Evolutionary conservation across 805 yeast genomes (phyloP), one percentile per base, ranked within the genome.

Genomic region (Cyberlindnera meyerae): DNA sequence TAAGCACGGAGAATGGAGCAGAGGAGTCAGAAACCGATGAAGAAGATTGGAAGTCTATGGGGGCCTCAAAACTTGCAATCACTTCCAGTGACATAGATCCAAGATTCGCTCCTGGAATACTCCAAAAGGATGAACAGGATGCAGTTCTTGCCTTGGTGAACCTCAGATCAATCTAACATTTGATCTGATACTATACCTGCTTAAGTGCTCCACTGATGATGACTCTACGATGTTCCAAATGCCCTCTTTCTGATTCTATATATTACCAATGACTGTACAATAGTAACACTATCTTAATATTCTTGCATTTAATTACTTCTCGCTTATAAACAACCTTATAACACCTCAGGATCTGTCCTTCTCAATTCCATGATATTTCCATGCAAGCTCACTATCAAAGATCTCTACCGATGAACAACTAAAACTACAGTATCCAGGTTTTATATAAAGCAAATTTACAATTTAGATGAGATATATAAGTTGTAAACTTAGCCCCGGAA

Each of bases 31-130:
- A 86, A 52, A 90, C 98, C 0, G 98, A 90, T 59, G 97, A 90
- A 55, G 98, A 90, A 60, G 97, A 90, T 60, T 90, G 98, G 98
- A 83, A 79, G 44, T 64, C 87, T 0, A 81, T 89, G 36, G 97
- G 97, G 1, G 88, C 96, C 0, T 80, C 74, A 26, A 65, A 75
- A 29, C 63, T 87, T 38, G 64, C 28, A 16, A 28, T 16, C 8
- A 26, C 32, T 12, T 34, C 39, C 5, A 40, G 35, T 39, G 43
- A 32, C 8, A 33, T 39, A 8, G 49, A 43, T 7, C 34, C 47
- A 24, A 17, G 33, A 36, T 8, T 26, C 24, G 30, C 35, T 27
- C 18, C 31, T 29, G 32, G 50, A 18, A 39, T 37, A 21, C 33
- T 47, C 18, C 37, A 45, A 25, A 45, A 39, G 31, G 48, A 49